Percentiles rank a stretch among this genome's conserved stretches.
Conservation (phyloP, 1,284 basidiomycete species). For the Ceratobasidium papillatum region DNA sequence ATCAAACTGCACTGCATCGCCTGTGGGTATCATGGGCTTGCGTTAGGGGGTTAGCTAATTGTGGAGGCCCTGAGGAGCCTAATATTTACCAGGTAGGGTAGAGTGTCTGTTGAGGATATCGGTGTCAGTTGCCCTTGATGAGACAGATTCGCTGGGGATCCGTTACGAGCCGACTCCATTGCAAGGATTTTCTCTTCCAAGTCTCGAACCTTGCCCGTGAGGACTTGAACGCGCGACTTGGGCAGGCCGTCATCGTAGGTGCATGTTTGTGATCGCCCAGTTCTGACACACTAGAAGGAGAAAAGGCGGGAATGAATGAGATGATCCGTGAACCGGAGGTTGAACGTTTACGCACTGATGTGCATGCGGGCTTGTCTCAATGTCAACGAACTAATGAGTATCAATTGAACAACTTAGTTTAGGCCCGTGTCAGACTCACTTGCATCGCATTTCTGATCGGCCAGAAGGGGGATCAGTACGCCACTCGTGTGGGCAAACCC, state of each 20-base stretch:
- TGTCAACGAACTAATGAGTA: neutral
- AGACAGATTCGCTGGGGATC: neutral
- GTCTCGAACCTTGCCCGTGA: conserved; percentile 66
- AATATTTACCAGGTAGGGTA: conserved; percentile 12
- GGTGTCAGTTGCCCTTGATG: conserved; percentile 5
- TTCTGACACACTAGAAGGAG: conserved; percentile 45
- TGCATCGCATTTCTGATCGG: conserved; percentile 37
- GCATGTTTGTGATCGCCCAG: conserved; percentile 63
- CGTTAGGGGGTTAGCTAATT: neutral
- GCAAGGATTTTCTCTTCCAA: conserved; percentile 52
- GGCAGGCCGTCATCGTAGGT: conserved; percentile 69
- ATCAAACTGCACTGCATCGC: conserved; percentile 4
- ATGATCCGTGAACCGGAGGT: neutral
- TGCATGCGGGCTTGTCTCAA: conserved; percentile 27
- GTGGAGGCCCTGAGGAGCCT: neutral
- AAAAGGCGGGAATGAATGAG: neutral
- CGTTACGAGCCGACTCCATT: conserved; percentile 27
- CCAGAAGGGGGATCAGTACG: neutral
- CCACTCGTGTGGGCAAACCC: conserved; percentile 44
- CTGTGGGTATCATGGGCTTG: conserved; percentile 7
- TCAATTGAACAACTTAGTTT: neutral
- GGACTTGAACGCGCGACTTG: conserved; percentile 67
- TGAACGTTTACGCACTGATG: conserved; percentile 17
- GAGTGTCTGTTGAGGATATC: neutral
- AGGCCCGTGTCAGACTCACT: neutral